These are phyloP conservation scores for Xerocomellus intermedius DNA, from an alignment of 768 basidiomycete genomes.

Conservation along the genomic window DNA sequence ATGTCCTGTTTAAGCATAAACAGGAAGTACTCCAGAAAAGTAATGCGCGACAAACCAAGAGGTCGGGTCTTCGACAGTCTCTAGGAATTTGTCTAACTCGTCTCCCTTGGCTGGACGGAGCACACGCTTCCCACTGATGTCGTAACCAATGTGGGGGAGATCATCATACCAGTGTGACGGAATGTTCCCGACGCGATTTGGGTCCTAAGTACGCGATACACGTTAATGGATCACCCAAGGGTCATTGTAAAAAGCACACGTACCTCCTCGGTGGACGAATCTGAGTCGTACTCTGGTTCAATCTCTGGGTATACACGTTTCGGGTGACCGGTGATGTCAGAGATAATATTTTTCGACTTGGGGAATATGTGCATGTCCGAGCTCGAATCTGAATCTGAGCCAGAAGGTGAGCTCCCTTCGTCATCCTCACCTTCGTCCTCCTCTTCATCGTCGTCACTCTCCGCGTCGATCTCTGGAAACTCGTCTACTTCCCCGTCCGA, in stretches of 20 bases:
- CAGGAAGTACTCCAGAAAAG: not conserved
- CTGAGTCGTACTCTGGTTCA: constrained; percentile 87
- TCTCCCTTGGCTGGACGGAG: constrained; percentile 93
- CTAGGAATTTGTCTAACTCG: constrained; percentile 94
- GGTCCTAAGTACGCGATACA: constrained; percentile 51
- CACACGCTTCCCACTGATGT: constrained; percentile 91
- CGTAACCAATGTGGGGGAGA: constrained; percentile 97
- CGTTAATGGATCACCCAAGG: not conserved
- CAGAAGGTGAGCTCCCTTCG: constrained; percentile 36
- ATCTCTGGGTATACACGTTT: constrained; percentile 87
- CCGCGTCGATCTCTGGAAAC: constrained; percentile 66
- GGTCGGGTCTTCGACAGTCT: constrained; percentile 87
- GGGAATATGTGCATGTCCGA: constrained; percentile 58
- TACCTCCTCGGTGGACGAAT: constrained; percentile 91
- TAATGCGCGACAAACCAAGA: constrained; percentile 61
- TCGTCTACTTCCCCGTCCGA: constrained; percentile 65
- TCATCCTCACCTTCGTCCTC: constrained; percentile 34
- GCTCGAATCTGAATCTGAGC: constrained; percentile 34
- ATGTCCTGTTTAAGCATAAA: constrained; percentile 57
- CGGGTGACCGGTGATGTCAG: constrained; percentile 79
- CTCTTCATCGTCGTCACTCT: constrained; percentile 37
- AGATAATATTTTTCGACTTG: constrained; percentile 65
- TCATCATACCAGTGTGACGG: constrained; percentile 99
- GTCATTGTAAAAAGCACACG: constrained; percentile 28
- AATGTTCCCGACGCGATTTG: constrained; percentile 93